These are phyloP conservation scores for Schizosaccharomyces versatilis DNA, from an alignment of 1,139 yeast genomes.

Conservation along the genomic window DNA sequence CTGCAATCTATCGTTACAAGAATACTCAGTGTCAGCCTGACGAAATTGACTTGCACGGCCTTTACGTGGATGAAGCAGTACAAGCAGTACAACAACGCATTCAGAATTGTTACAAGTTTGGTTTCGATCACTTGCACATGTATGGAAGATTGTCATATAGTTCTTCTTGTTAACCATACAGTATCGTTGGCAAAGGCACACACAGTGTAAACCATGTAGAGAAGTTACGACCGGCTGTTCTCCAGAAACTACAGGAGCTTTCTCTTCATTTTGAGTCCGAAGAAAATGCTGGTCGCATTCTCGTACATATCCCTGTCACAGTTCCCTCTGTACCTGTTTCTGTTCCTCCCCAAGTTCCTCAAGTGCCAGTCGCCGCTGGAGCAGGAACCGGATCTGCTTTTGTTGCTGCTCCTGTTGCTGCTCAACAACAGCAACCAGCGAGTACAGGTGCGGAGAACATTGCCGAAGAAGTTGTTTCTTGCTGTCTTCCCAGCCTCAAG, in stretches of 20 bases:
- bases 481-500: neutral
- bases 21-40: constrained; percentile 63
- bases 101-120: constrained; percentile 37
- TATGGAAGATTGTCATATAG: constrained; percentile 9
- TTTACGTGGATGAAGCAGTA: constrained; percentile 71
- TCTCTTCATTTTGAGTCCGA: constrained; percentile 39
- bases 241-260: constrained; percentile 46
- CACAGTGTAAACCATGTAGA: constrained; percentile 70
- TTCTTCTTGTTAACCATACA: constrained; percentile 21
- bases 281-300: constrained; percentile 58
- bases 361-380: neutral
- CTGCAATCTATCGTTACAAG: constrained; percentile 65
- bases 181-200: constrained; percentile 85
- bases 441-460: constrained; percentile 8
- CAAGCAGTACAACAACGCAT: constrained; percentile 54
- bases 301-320: constrained; percentile 32
- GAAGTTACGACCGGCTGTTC: constrained; percentile 75
- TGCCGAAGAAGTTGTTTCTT: neutral
- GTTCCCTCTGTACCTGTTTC: neutral
- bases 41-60: constrained; percentile 85
- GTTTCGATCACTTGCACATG: constrained; percentile 30
- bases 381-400: neutral
- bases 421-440: constrained; percentile 15
- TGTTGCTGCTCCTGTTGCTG: constrained; percentile 2
- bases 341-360: neutral